These are phyloP conservation scores for Boletus sensibilis DNA, from an alignment of 768 basidiomycete genomes.

Conservation along the genomic window DNA sequence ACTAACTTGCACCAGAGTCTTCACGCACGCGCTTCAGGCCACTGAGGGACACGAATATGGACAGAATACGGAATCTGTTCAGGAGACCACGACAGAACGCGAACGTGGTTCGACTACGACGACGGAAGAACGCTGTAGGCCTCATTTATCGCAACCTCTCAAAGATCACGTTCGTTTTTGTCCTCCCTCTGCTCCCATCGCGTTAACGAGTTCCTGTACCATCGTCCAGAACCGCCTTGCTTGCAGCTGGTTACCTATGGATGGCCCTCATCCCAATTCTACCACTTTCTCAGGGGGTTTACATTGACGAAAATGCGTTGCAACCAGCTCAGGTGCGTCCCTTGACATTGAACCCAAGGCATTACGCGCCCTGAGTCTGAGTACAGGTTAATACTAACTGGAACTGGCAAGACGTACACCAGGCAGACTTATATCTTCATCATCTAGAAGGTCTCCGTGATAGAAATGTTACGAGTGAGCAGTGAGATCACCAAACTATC, in stretches of 20 bases:
- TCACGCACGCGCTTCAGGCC: not conserved
- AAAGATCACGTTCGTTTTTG: constrained; percentile 29
- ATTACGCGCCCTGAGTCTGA: constrained; percentile 1
- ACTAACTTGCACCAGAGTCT: too few relatives aligned
- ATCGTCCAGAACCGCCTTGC: constrained; percentile 49
- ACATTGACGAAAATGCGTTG: constrained; percentile 94
- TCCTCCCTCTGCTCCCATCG: not conserved
- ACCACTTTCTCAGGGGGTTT: constrained; percentile 62
- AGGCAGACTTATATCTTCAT: constrained; percentile 78
- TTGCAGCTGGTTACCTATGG: constrained; percentile 76
- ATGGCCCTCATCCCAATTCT: constrained; percentile 72
- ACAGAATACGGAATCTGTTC: constrained; percentile 23
- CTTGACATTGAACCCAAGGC: not conserved
- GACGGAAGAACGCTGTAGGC: constrained; percentile 40
- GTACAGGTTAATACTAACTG: constrained; percentile 85
- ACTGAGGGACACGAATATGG: constrained; percentile 15
- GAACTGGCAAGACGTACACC: constrained; percentile 88
- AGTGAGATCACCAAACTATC: constrained; percentile 50
- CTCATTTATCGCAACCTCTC: constrained; percentile 35
- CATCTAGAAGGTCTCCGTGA: constrained; percentile 63
- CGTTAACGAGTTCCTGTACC: constrained; percentile 1
- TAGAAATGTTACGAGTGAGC: constrained; percentile 60
- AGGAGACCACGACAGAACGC: constrained; percentile 25
- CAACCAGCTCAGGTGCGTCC: constrained; percentile 80
- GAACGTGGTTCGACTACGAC: constrained; percentile 43